These are phyloP conservation scores for Eutypella sp. DNA, from an alignment of 2,329 filamentous ascomycete species.

Conservation along the genomic window DNA sequence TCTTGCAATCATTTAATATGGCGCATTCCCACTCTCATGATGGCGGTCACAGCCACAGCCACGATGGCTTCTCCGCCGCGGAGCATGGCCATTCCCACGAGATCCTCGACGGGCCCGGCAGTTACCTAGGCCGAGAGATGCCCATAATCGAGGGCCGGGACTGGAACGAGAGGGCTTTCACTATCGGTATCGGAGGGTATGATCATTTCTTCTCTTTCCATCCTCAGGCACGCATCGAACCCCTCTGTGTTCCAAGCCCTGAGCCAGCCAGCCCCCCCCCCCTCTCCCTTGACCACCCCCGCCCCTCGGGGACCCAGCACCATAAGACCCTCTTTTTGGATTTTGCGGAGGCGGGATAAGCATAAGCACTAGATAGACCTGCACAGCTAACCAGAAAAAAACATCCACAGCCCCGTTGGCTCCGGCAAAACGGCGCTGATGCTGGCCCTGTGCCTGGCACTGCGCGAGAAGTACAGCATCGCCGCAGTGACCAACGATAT, in stretches of 20 bases:
- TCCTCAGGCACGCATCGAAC: too few relatives aligned
- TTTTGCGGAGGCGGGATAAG: not conserved
- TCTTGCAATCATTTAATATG: slow-evolving; percentile 20
- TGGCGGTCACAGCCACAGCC: slow-evolving; percentile 49
- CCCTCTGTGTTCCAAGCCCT: too few relatives aligned
- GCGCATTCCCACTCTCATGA: slow-evolving; percentile 53
- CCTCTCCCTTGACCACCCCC: not conserved
- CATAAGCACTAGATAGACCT: too few relatives aligned
- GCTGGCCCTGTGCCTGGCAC: slow-evolving; percentile 82
- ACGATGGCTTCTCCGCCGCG: slow-evolving; percentile 46
- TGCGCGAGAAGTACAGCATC: slow-evolving; percentile 77
- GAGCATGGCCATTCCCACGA: slow-evolving; percentile 95
- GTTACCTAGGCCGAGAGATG: slow-evolving; percentile 86
- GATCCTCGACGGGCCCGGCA: slow-evolving; percentile 89
- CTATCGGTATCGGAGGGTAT: slow-evolving; percentile 95
- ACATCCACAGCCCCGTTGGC: slow-evolving; percentile 71
- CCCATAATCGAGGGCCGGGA: slow-evolving; percentile 83
- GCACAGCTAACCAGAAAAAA: too few relatives aligned
- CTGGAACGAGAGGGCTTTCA: slow-evolving; percentile 88
- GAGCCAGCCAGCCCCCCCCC: not conserved
- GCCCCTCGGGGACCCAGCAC: too few relatives aligned
- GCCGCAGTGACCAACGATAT: slow-evolving; percentile 98
- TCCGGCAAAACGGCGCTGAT: slow-evolving; percentile 97
- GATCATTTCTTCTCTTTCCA: slow-evolving; percentile 20
- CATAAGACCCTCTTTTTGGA: too few relatives aligned